Conservation (phyloP, 1,284 basidiomycete genomes). For the Chalciporus sp. region DNA sequence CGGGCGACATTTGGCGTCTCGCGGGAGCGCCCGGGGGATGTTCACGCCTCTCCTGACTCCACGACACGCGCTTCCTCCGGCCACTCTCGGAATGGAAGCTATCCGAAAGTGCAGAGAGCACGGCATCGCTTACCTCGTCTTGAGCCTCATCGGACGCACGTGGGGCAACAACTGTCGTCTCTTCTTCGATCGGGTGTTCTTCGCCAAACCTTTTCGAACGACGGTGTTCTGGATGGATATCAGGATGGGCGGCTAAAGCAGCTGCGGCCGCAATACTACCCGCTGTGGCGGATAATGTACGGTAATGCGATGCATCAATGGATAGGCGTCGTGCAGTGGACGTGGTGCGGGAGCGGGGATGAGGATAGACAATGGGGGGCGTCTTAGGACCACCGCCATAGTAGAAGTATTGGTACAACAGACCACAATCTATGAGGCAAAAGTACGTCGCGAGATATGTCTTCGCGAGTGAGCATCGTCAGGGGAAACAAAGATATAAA, state of each 20-base stretch:
- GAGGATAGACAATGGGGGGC: constrained; percentile 39
- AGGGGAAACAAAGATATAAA: constrained; percentile 5
- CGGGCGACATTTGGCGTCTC: constrained; percentile 28
- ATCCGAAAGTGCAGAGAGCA: constrained; percentile 57
- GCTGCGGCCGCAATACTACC: constrained; percentile 70
- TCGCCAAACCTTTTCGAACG: constrained; percentile 17
- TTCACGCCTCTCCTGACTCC: constrained; percentile 63
- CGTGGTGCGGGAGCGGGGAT: constrained; percentile 45
- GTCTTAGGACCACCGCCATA: constrained; percentile 49
- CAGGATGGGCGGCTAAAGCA: constrained; percentile 63
- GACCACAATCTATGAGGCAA: constrained; percentile 73
- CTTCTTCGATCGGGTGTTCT: constrained; percentile 25
- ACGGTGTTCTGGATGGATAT: constrained; percentile 37
- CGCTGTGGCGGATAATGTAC: constrained; percentile 64
- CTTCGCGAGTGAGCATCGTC: constrained; percentile 41
- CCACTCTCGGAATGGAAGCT: constrained; percentile 74
- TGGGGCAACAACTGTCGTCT: constrained; percentile 8
- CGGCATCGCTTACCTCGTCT: constrained; percentile 54
- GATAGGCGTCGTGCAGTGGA: constrained; percentile 49
- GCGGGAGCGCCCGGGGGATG: constrained; percentile 44
- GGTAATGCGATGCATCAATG: constrained; percentile 61
- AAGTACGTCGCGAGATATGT: constrained; percentile 90
- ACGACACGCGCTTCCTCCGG: constrained; percentile 59
- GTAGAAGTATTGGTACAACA: constrained; percentile 80
- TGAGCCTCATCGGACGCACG: constrained; percentile 39